Percentiles rank a stretch among this genome's conserved stretches.
Conservation (phyloP, 2,329 filamentous ascomycete species). For the Calonectria crousiana region DNA sequence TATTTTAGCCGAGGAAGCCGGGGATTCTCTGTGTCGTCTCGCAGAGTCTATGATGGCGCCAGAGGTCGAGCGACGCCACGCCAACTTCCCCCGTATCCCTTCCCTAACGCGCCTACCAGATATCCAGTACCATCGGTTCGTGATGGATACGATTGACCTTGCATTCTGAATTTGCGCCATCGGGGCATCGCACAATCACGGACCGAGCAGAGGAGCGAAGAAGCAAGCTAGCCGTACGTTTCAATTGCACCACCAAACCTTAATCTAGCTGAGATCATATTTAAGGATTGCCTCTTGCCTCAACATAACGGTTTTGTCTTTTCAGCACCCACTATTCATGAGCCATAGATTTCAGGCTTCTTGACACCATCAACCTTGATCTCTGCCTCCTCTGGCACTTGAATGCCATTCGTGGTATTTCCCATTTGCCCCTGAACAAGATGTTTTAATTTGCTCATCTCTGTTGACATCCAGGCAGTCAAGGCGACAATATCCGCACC, state of each 20-base stretch:
- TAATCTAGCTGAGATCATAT: background rate
- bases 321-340: background rate
- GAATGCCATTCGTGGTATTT: background rate
- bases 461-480: constrained; percentile 49
- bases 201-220: background rate
- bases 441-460: constrained; percentile 41
- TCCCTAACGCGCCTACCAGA: background rate
- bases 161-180: background rate
- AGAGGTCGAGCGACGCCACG: background rate
- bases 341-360: background rate
- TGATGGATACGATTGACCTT: background rate
- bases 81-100: background rate
- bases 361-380: background rate
- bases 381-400: too few species aligned
- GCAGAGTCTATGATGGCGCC: background rate
- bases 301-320: too few species aligned
- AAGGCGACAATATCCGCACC: constrained; percentile 53
- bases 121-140: background rate
- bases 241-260: background rate
- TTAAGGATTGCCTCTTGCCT: background rate
- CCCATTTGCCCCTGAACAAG: background rate
- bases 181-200: background rate
- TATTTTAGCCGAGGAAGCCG: background rate
- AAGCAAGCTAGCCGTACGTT: background rate
- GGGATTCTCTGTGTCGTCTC: background rate